Base-by-base conservation (phyloP, 2,329 filamentous ascomycete genomes). In the Neophaeococcomyces aloes region DNA sequence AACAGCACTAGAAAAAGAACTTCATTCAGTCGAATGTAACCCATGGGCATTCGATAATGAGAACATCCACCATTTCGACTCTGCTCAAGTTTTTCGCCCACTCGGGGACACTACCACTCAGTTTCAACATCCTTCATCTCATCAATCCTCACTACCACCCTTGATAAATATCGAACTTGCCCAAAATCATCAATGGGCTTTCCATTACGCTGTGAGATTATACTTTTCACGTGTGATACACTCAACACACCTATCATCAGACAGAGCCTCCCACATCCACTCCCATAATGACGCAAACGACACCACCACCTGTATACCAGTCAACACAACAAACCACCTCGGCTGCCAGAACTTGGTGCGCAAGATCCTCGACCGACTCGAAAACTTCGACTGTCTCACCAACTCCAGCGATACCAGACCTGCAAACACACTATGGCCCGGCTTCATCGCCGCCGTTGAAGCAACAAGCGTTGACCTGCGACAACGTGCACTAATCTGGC, bases 401-500 rank as follows among this genome's bases (percentile, higher is more conserved):
- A 11, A 15, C 6, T 7, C n/a, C 14, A 25, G 15, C 4, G 35
- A 39, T 7, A 19, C 33, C 8, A 7, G 15, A 2, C 19, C 38
- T n/a, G 40, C 40, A 18, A 44, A 39, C 23, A 44, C 45, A 4
- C 29, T 47, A 21, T 47, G 45, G 41, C 45, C 45, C 1, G 45
- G 14, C 2, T 47, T 47, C 30, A 40, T 47, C 19, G 45, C 40
- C 6, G 45, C 45, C n/a, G 41, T 42, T 4, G 45, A 47, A 31
- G 45, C 45, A 3, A 30, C 44, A 7, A 17, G 44, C 31, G n/a
- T 19, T 18, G 27, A 42, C 7, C 21, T 44, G 14, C 23, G 45
- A 15, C 45, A 40, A 14, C 41, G 45, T 2, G 45, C 35, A n/a
- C 41, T 47, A 30, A 39, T 47, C 6, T 47, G 45, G 45, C 41